Conservation (phyloP, 2,329 filamentous ascomycete genomes). For the Pseudodiploospora longispora region DNA sequence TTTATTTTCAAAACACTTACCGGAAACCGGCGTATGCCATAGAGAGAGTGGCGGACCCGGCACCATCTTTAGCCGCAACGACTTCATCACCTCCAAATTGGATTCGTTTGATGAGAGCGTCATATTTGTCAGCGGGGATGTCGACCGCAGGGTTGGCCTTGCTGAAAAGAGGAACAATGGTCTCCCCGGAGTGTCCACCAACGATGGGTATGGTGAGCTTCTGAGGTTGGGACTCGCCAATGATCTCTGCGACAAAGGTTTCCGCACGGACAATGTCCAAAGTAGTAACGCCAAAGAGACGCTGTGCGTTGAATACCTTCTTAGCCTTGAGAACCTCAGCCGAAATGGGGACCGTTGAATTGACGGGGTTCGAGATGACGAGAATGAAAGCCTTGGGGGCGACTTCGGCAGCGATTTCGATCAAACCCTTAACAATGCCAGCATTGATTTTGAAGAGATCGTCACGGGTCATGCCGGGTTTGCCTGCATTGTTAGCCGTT, state of each 20-base stretch:
- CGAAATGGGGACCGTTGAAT: constrained; percentile 96
- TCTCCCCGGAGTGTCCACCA: constrained; percentile 95
- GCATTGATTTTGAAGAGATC: constrained; percentile 99
- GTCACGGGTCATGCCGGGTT: constrained; percentile 98
- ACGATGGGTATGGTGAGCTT: constrained; percentile 85
- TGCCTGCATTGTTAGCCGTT: constrained; percentile 51
- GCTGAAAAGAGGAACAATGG: constrained; percentile 96
- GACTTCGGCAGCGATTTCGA: constrained; percentile 79
- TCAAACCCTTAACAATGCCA: constrained; percentile 89
- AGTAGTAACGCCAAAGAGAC: constrained; percentile 96
- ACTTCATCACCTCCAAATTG: constrained; percentile 98
- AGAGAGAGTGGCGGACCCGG: constrained; percentile 82
- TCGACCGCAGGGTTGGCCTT: constrained; percentile 70
- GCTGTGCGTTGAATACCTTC: constrained; percentile 88
- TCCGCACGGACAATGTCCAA: constrained; percentile 97
- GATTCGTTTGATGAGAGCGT: constrained; percentile 84
- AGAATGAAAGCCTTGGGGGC: constrained; percentile 91
- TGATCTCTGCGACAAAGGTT: constrained; percentile 85
- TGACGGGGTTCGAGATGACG: constrained; percentile 98
- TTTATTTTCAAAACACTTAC: constrained; percentile 39
- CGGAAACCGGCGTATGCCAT: constrained; percentile 96
- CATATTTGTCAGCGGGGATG: constrained; percentile 85
- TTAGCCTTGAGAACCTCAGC: constrained; percentile 94
- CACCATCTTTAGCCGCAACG: constrained; percentile 88
- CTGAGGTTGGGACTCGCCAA: constrained; percentile 72